These are phyloP conservation scores for Ophiostoma ips DNA, from an alignment of 2,329 filamentous ascomycete genomes.

Conservation along the genomic window DNA sequence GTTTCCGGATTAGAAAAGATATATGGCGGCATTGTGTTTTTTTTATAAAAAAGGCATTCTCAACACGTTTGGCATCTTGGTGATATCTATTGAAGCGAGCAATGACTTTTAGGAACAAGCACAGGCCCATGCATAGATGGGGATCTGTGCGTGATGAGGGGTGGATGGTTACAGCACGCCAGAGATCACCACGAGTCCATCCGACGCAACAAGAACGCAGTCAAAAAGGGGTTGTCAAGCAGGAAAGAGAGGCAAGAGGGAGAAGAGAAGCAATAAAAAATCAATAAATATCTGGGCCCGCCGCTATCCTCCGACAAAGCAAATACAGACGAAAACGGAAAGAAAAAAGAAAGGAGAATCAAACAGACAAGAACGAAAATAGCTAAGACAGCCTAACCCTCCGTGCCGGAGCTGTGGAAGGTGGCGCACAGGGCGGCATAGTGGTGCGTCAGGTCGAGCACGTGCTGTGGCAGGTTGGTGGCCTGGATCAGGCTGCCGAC, in stretches of 20 bases:
- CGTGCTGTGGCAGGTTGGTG: slow-evolving; percentile 81
- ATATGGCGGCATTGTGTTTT: background rate
- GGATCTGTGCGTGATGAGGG: no score
- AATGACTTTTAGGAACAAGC: no score
- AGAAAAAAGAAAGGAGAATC: background rate
- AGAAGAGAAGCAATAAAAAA: background rate
- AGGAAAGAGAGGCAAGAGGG: background rate
- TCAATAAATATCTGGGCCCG: background rate
- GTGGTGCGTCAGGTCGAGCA: slow-evolving; percentile 88
- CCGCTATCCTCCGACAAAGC: background rate
- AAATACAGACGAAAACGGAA: background rate
- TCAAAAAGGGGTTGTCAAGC: no score
- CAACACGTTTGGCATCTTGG: no score
- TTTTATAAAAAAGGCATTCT: background rate
- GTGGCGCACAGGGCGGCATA: slow-evolving; percentile 90
- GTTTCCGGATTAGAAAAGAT: background rate
- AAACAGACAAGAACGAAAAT: background rate
- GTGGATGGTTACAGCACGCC: no score
- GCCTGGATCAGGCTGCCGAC: slow-evolving; percentile 94
- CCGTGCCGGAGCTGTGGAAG: slow-evolving; percentile 87
- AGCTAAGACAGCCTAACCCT: slow-evolving; percentile 45
- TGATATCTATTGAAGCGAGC: no score
- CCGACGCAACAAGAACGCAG: no score
- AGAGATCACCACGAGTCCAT: no score
- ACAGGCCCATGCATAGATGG: no score